Evolutionary conservation across 495 filamentous ascomycete species (phyloP), one percentile per base, ranked within the genome.

Genomic region (Penicillium subrubescens): DNA sequence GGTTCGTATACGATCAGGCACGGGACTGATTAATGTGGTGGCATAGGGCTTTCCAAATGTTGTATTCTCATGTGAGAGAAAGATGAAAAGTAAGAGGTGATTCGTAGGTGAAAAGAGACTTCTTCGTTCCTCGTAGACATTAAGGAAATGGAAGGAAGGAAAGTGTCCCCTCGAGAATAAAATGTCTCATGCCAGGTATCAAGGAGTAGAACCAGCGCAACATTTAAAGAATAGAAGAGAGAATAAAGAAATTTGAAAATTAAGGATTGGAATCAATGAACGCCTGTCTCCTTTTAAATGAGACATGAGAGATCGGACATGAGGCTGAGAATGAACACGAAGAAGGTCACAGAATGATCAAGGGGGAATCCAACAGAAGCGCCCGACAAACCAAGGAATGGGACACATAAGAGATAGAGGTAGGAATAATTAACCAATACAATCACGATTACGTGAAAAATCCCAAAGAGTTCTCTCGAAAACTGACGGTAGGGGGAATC

Each of bases 261-360:
- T 31, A 19, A 37, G 14, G 25, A 55, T 43, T 29, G 59, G n/a
- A 52, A 56, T 51, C 37, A 62, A 68, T 53, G 60, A 75, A 77
- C 73, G 68, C 75, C 76, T 48, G 63, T 69, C 70, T 67, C 70
- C 69, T 62, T 74, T 77, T 73, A 65, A 67, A 72, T 61, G 59
- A 68, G 59, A 65, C 50, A 70, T 60, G 35, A 51, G 57, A 61
- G 10, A 61, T 48, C 44, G 29, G 37, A 52, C 5, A 57, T 39
- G 23, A 66, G 64, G 11, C 11, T 15, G 41, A 68, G 52, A 61
- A 41, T 41, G 37, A 41, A 25, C 52, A 44, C 43, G 21, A 61
- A 54, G n/a, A 46, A 59, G 23, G 15, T 41, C 37, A 46, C 8
- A 41, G 41, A 33, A 48, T 21, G 27, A 31, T 41, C 31, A 53